Evolutionary conservation across 202 grass and related monocot species (phyloP).

Genomic region (Saccharum hybrid): DNA sequence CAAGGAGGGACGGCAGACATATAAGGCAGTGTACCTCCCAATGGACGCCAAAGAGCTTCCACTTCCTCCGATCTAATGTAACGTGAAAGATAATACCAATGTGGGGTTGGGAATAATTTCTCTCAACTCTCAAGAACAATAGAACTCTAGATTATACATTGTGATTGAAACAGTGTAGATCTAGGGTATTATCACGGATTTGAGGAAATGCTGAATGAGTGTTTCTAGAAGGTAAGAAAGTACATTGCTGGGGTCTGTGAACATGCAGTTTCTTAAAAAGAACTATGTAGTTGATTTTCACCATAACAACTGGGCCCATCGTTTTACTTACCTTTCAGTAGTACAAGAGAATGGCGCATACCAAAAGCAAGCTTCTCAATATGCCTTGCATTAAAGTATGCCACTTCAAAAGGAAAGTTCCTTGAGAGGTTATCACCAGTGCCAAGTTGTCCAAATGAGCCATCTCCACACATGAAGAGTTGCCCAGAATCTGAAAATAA

Average conservation of each 20-base stretch:
- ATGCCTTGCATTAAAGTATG: constrained; percentile 62
- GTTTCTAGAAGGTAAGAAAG: constrained; percentile 24
- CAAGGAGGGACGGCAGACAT: not conserved
- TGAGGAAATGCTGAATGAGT: constrained; percentile 11
- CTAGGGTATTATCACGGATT: not conserved
- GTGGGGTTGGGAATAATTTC: not conserved
- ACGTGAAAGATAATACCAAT: not conserved
- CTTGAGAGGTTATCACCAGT: constrained; percentile 72
- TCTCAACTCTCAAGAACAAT: constrained; percentile 15
- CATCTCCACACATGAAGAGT: constrained; percentile 89
- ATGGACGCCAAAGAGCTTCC: not conserved
- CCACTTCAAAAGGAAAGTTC: constrained; percentile 66
- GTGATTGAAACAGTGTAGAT: not conserved
- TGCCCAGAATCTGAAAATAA: constrained; percentile 67
- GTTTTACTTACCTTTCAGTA: constrained; percentile 68
- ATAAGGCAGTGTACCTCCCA: not conserved
- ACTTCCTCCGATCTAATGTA: not conserved
- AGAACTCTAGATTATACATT: not conserved
- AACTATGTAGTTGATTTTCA: not conserved
- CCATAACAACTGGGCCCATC: not conserved
- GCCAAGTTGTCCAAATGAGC: constrained; percentile 95
- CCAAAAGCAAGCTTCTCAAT: constrained; percentile 82
- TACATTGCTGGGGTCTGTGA: constrained; percentile 8
- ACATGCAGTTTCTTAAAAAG: constrained; percentile 22
- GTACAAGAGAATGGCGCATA: constrained; percentile 90